phyloP scores from a whole-genome alignment of 2,329 filamentous ascomycete species.

The Fusarium multiceps region DNA sequence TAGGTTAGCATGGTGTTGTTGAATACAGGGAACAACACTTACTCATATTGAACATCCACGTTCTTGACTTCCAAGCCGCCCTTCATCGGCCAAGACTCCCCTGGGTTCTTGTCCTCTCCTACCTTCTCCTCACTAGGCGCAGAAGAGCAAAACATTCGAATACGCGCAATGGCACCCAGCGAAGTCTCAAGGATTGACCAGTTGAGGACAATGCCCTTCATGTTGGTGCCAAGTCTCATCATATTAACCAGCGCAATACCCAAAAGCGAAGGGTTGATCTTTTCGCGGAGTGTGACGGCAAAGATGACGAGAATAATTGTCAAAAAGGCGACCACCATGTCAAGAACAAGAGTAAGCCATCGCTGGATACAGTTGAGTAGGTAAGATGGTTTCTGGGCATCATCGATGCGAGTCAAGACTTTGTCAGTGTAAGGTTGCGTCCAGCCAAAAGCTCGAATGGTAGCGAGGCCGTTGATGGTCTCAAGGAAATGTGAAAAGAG shows the following conservation, averaged over 20 bases:
- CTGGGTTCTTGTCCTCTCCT: constrained; percentile 28
- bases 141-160: constrained; percentile 44
- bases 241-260: constrained; percentile 55
- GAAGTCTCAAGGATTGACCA: constrained; percentile 50
- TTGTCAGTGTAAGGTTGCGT: constrained; percentile 53
- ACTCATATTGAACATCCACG: constrained; percentile 47
- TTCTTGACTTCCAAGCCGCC: constrained; percentile 42
- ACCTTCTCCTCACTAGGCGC: constrained; percentile 42
- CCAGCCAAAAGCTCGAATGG: constrained; percentile 55
- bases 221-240: constrained; percentile 44
- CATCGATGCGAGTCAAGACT: constrained; percentile 54
- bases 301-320: constrained; percentile 54
- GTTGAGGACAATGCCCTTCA: constrained; percentile 45
- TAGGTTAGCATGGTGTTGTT: constrained; percentile 10
- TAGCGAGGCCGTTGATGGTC: constrained; percentile 47
- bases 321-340: constrained; percentile 62
- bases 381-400: constrained; percentile 64
- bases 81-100: constrained; percentile 37
- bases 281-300: constrained; percentile 51
- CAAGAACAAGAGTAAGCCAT: constrained; percentile 64
- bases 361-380: constrained; percentile 63
- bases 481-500: constrained; percentile 51
- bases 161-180: constrained; percentile 46
- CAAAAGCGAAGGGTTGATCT: constrained; percentile 48
- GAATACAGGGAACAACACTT: constrained; percentile 4